Conservation (phyloP, 257 asterid genomes). For the Mitragyna speciosa region DNA sequence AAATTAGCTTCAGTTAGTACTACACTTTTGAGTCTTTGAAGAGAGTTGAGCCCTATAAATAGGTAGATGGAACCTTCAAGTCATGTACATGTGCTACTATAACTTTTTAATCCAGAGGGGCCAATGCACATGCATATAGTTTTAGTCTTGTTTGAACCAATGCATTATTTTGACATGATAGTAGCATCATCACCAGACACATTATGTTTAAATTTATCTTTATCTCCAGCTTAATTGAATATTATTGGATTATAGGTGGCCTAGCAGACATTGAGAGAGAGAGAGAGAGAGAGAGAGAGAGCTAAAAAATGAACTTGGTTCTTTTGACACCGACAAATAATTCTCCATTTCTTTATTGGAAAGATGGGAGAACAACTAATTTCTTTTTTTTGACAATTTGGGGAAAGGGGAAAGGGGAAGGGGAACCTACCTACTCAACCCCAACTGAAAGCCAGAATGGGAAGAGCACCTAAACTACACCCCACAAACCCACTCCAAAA, state of each 20-base stretch:
- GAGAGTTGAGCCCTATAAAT: neutral
- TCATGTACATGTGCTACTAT: neutral
- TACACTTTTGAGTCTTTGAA: neutral
- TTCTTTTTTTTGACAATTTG: too few species aligned
- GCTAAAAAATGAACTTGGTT: constrained; percentile 1
- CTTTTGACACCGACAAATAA: neutral
- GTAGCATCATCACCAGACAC: neutral
- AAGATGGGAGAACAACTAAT: neutral
- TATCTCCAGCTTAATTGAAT: neutral
- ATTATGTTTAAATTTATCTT: neutral
- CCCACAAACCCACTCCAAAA: too few species aligned
- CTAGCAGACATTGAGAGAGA: neutral
- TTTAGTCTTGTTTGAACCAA: neutral
- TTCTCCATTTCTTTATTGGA: neutral
- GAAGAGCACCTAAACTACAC: too few species aligned
- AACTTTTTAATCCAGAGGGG: neutral
- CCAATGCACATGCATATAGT: neutral
- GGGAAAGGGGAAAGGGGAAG: too few species aligned
- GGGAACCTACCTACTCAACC: too few species aligned
- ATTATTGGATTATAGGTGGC: neutral
- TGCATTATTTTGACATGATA: neutral
- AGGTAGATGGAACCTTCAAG: neutral
- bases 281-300: neutral
- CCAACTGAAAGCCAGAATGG: too few species aligned
- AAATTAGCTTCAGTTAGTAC: neutral